Evolutionary conservation across 768 basidiomycete genomes (phyloP).

Genomic region (Leccinum boreale): DNA sequence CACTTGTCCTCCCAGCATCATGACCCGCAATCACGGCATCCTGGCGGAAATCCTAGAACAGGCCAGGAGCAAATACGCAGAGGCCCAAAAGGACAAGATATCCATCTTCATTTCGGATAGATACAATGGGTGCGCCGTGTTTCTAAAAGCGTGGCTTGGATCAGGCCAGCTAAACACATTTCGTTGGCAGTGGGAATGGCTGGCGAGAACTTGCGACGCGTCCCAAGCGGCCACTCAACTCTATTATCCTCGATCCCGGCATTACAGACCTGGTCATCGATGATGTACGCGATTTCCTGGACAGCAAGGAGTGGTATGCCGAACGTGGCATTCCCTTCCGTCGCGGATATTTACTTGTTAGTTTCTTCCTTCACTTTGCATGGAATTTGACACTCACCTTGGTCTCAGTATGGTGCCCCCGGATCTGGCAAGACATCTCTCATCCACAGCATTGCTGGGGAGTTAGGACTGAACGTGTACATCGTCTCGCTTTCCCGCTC

Average conservation of each 20-base stretch:
- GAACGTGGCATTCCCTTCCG: constrained; percentile 80
- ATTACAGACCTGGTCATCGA: constrained; percentile 60
- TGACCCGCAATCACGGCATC: constrained; percentile 43
- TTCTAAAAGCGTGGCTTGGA: not conserved
- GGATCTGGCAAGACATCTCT: constrained; percentile 79
- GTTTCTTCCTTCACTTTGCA: constrained; percentile 5
- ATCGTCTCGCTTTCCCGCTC: constrained; percentile 62
- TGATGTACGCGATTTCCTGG: constrained; percentile 70
- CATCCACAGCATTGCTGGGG: constrained; percentile 76
- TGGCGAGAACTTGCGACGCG: constrained; percentile 59
- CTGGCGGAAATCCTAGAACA: constrained; percentile 54
- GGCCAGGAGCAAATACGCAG: constrained; percentile 48
- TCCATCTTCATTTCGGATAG: constrained; percentile 50
- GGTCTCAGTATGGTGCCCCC: constrained; percentile 59
- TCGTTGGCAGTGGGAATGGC: constrained; percentile 26
- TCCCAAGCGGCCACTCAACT: constrained; percentile 61
- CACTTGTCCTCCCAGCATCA: constrained; percentile 37
- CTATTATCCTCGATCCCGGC: constrained; percentile 70
- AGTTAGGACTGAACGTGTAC: constrained; percentile 71
- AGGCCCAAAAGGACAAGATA: constrained; percentile 50
- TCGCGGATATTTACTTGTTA: constrained; percentile 67
- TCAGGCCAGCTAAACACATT: not conserved
- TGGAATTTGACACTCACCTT: not conserved
- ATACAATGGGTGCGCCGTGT: constrained; percentile 34
- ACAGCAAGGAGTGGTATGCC: constrained; percentile 68